These are phyloP conservation scores for Euphrasia arctica DNA, from an alignment of 305 asterid species.

Conservation along the genomic window DNA sequence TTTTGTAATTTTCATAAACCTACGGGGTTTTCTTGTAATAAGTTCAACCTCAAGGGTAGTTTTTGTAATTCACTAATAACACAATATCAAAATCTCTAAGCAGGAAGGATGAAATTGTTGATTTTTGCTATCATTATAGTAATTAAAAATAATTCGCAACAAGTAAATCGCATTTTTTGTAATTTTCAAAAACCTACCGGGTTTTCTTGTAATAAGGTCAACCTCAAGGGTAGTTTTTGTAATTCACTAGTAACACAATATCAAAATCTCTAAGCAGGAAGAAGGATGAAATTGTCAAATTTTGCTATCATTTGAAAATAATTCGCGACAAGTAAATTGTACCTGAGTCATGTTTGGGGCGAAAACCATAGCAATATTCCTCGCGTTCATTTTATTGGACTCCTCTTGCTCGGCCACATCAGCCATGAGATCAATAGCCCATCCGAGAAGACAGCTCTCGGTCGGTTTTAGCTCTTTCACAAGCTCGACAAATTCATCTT, in stretches of 20 bases:
- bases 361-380: constrained; percentile 54
- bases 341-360: constrained; percentile 63
- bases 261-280: neutral
- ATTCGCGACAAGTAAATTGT: neutral
- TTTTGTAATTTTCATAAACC: neutral
- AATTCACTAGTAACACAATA: neutral
- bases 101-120: too few relatives aligned
- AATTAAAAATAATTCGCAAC: too few relatives aligned
- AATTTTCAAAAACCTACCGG: neutral
- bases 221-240: neutral
- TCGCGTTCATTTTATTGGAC: constrained; percentile 51
- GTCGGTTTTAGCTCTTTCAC: constrained; percentile 38
- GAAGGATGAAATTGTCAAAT: too few relatives aligned
- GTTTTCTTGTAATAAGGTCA: neutral
- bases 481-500: constrained; percentile 39
- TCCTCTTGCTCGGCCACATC: constrained; percentile 47
- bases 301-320: too few relatives aligned
- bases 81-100: neutral
- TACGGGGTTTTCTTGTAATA: neutral
- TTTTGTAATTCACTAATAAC: neutral
- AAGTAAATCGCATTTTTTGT: neutral
- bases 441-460: constrained; percentile 40
- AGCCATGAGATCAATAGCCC: constrained; percentile 62
- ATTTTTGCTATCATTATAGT: too few relatives aligned
- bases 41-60: neutral